Evolutionary conservation across 306 rosid genomes (phyloP).

Genomic region (Vigna trinervia): DNA sequence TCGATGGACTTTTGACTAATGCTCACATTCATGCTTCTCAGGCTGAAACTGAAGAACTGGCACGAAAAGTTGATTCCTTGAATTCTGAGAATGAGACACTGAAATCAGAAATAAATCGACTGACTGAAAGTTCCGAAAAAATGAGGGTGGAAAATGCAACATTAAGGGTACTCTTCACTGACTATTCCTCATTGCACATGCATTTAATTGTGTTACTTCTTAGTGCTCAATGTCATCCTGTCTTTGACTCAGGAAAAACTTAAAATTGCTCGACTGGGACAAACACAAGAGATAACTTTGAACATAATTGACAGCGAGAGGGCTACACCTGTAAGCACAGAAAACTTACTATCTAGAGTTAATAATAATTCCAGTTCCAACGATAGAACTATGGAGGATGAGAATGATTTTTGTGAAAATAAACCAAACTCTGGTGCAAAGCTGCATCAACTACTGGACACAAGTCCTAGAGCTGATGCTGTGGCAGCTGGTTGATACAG

Average conservation of each 20-base stretch:
- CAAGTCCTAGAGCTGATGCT: constrained; percentile 83
- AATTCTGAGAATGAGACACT: constrained; percentile 65
- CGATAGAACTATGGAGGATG: constrained; percentile 66
- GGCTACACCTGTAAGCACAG: constrained; percentile 64
- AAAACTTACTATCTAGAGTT: constrained; percentile 77
- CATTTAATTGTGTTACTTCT: not conserved
- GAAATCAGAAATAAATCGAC: constrained; percentile 66
- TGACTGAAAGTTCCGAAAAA: constrained; percentile 70
- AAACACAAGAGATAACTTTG: constrained; percentile 54
- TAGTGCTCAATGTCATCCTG: constrained; percentile 34
- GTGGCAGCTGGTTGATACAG: constrained; percentile 80
- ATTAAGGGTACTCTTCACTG: constrained; percentile 58
- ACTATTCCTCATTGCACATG: not conserved
- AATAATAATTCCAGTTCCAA: constrained; percentile 63
- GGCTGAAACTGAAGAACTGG: constrained; percentile 92
- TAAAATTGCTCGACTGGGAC: constrained; percentile 64
- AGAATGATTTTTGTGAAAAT: constrained; percentile 66
- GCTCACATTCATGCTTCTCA: constrained; percentile 38
- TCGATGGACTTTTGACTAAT: constrained; percentile 29
- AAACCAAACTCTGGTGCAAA: constrained; percentile 69
- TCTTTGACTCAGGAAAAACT: constrained; percentile 69
- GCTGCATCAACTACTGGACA: constrained; percentile 81
- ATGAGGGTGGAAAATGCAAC: constrained; percentile 72
- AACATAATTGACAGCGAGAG: constrained; percentile 59
- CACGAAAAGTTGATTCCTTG: constrained; percentile 77